phyloP scores from a whole-genome alignment of 768 basidiomycete species.

The Rhizopogon vulgaris region DNA sequence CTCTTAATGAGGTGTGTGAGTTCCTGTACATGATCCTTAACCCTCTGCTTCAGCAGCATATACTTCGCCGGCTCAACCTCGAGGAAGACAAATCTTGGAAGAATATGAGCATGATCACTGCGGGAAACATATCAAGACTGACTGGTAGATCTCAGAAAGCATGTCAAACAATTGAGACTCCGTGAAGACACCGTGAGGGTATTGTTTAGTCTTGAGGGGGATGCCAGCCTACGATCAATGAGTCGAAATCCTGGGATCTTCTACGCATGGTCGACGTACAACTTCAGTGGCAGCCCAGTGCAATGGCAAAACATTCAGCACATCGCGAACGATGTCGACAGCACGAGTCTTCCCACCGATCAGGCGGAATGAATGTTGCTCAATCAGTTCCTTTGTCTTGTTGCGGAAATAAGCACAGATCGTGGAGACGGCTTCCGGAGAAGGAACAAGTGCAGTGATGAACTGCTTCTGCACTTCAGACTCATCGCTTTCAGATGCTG shows the following conservation, averaged over 20 bases:
- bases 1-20: constrained; percentile 53
- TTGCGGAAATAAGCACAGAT: constrained; percentile 60
- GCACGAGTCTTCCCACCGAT: constrained; percentile 45
- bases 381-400: constrained; percentile 55
- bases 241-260: background rate
- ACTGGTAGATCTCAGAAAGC: constrained; percentile 70
- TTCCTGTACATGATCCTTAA: constrained; percentile 45
- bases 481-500: constrained; percentile 38
- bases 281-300: constrained; percentile 67
- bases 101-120: background rate
- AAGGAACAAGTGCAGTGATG: constrained; percentile 40
- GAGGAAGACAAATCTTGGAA: constrained; percentile 65
- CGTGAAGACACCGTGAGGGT: constrained; percentile 55
- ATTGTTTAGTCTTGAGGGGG: constrained; percentile 49
- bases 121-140: background rate
- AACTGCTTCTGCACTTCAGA: constrained; percentile 40
- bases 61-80: constrained; percentile 56
- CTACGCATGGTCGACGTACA: constrained; percentile 33
- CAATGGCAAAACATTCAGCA: constrained; percentile 58
- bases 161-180: constrained; percentile 55
- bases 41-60: constrained; percentile 49
- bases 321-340: constrained; percentile 65
- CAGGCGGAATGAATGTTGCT: constrained; percentile 45
- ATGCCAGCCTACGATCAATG: constrained; percentile 54
- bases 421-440: constrained; percentile 41